Base-by-base conservation (phyloP, 805 yeast species). In the Nakazawaea pomicola region DNA sequence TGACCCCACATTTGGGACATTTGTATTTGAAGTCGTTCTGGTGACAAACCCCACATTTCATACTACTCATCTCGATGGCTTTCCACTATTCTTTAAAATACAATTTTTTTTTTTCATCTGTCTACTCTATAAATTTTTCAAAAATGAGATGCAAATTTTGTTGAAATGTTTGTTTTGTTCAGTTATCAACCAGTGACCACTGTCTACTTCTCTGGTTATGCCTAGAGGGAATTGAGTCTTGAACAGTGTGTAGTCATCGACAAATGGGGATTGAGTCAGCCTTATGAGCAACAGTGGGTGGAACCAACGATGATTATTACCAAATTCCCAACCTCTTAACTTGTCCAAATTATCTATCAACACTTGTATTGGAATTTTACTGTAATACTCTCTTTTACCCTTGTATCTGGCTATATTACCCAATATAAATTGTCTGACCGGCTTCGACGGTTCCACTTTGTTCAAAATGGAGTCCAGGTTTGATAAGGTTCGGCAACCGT, bases 141-240 rank as follows among this genome's bases (percentile, higher is more conserved):
- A 57, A 64, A 62, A 90, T 19, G 78, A 80, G 23, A 65, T 66
- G 9, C 85, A 75, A 6, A 67, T 60, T 7, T 68, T 72, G 31
- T 84, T 68, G 50, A 91, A 88, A 53, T 81, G 89, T 14, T 68
- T 49, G 4, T 95, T 91, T 49, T 80, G 78, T 54, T 90, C 96
- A 28, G 86, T 77, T 44, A 90, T 85, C 3, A 90, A 76, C 95
- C 97, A 91, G 60, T 91, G 99, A 4, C 96, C 95, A 2, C 87
- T 72, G 25, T 85, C 80, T 19, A 93, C 66, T 50, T 82, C 91
- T 37, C 72, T 64, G 11, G 83, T 62, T 45, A 76, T 80, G 53
- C 80, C 85, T 29, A 70, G 66, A 1, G 95, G 90, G 57, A 88
- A 91, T 51, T 43, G 43, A 6, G 33, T 36, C 1, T 30, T 5